A percentile compares a stretch with the other conserved stretches of the same genome.
Evolutionary conservation across 371 early-diverging fungal genomes (phyloP).

Genomic region (Hamiltosporidium tvaerminnensis): DNA sequence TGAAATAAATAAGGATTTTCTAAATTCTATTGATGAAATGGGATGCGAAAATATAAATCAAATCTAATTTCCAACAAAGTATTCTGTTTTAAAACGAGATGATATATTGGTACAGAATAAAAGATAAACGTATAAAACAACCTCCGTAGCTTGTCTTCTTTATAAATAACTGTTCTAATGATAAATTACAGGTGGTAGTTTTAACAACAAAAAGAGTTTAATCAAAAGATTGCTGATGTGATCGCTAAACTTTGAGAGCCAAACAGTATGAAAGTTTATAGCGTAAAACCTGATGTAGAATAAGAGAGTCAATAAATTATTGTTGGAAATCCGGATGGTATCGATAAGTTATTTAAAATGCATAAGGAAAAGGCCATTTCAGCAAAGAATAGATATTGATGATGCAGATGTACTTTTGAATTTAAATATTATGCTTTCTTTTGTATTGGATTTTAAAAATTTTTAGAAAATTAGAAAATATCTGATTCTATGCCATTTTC

Average conservation of each 20-base stretch:
- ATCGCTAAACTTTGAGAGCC: conserved; percentile 73
- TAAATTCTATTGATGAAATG: conserved; percentile 34
- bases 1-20: conserved; percentile 31
- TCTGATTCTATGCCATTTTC: conserved; percentile 51
- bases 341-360: conserved; percentile 68
- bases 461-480: conserved; percentile 24
- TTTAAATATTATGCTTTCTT: conserved; percentile 24
- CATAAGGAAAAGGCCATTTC: conserved; percentile 61
- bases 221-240: conserved; percentile 85
- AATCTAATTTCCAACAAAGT: conserved; percentile 46
- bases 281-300: conserved; percentile 77
- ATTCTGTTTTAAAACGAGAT: conserved; percentile 26
- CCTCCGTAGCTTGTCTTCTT: conserved; percentile 84
- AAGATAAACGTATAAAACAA: conserved; percentile 89
- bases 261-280: conserved; percentile 75
- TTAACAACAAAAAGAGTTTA: conserved; percentile 87
- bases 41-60: conserved; percentile 45
- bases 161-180: too few relatives aligned
- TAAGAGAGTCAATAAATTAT: conserved; percentile 63
- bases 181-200: conserved; percentile 71
- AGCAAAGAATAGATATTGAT: conserved; percentile 58
- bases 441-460: conserved; percentile 21
- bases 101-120: conserved; percentile 42
- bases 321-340: conserved; percentile 89
- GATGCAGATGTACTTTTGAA: conserved; percentile 50